phyloP scores from a whole-genome alignment of 192 early-diverging fungal species.

The Phlyctochytrium bullatum region DNA sequence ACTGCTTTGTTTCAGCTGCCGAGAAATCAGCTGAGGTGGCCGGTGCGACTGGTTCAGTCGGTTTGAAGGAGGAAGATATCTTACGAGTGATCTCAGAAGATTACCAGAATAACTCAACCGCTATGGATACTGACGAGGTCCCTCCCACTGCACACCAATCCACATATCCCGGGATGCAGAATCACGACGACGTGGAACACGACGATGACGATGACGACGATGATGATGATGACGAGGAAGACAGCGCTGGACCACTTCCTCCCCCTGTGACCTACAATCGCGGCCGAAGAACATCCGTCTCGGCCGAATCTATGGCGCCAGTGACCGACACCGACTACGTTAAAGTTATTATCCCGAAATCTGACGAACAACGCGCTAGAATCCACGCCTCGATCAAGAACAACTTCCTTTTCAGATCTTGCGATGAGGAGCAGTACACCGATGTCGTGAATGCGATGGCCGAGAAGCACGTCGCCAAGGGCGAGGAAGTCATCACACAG shows the following conservation, averaged over 20 bases:
- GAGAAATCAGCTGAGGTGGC: background rate
- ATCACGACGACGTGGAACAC: conserved; percentile 37
- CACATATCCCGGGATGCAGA: background rate
- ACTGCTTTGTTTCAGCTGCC: too few species aligned
- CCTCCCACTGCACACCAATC: background rate
- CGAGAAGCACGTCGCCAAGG: conserved; percentile 74
- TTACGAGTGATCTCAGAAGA: background rate
- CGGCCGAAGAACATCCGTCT: conserved; percentile 89
- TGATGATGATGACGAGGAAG: conserved; percentile 57
- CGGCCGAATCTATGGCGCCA: conserved; percentile 95
- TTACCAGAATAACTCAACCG: background rate
- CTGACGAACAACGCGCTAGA: conserved; percentile 75
- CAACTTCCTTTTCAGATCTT: conserved; percentile 91
- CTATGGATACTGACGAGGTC: conserved; percentile 4
- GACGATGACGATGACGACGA: conserved; percentile 57
- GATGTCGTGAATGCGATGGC: conserved; percentile 97
- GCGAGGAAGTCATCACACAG: conserved; percentile 84
- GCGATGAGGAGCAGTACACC: conserved; percentile 93
- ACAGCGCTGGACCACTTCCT: conserved; percentile 55
- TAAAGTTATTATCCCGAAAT: conserved; percentile 86
- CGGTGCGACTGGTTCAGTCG: conserved; percentile 38
- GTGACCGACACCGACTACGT: conserved; percentile 74
- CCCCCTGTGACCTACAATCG: conserved; percentile 71
- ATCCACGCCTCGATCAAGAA: conserved; percentile 77
- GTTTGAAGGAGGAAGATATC: conserved; percentile 16